Conservation (phyloP, 2,329 filamentous ascomycete species). For the Beauveria asiatica region DNA sequence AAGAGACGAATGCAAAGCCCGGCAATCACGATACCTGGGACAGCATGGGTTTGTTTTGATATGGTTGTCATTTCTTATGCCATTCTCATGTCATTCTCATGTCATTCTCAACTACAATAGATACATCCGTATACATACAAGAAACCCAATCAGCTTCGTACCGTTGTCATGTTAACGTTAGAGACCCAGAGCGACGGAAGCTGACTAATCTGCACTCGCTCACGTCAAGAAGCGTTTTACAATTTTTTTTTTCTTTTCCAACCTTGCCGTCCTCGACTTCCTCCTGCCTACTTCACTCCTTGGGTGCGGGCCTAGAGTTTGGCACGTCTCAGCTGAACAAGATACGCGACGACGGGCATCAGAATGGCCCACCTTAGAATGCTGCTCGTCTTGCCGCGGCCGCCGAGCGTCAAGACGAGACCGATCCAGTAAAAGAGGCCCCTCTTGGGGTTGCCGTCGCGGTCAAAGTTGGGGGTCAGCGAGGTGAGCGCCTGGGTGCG, state of each 20-base stretch:
- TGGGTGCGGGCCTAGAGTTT: slow-evolving; percentile 24
- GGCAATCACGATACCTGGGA: neutral
- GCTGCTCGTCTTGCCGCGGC: slow-evolving; percentile 38
- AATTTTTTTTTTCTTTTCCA: too few species aligned
- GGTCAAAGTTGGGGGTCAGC: slow-evolving; percentile 52
- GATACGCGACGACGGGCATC: slow-evolving; percentile 29
- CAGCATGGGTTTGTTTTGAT: neutral
- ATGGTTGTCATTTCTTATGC: neutral
- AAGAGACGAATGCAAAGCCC: neutral
- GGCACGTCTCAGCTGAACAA: slow-evolving; percentile 25
- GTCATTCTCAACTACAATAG: neutral
- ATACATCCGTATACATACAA: neutral
- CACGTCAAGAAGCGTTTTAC: neutral
- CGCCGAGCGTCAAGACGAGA: slow-evolving; percentile 44
- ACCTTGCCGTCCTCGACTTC: neutral
- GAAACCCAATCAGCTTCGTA: neutral
- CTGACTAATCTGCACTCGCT: neutral
- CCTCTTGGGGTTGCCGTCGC: slow-evolving; percentile 43
- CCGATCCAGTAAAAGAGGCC: slow-evolving; percentile 47
- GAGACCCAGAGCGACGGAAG: neutral
- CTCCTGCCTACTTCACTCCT: too few species aligned
- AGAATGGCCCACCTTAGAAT: slow-evolving; percentile 41
- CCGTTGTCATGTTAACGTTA: neutral
- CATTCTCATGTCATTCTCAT: neutral
- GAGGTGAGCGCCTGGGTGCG: slow-evolving; percentile 34